These are phyloP conservation scores for Zygotorulaspora chibaensis DNA, from an alignment of 805 yeast species.

Conservation along the genomic window DNA sequence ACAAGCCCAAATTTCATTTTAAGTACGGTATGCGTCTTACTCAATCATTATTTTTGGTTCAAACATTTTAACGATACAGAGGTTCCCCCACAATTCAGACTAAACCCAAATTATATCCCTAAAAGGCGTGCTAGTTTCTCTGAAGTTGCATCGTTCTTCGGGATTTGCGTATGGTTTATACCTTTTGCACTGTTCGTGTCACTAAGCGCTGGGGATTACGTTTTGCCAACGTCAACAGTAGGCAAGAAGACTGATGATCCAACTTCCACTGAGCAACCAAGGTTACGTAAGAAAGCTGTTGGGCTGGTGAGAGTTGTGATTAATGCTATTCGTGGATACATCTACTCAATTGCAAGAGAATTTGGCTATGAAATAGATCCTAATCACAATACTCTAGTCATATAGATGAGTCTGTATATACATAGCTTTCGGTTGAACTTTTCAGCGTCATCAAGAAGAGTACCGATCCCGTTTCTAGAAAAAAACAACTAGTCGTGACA, in stretches of 20 bases:
- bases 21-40: slow-evolving; percentile 66
- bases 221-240: slow-evolving; percentile 54
- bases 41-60: slow-evolving; percentile 90
- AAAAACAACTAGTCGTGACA: too few relatives aligned
- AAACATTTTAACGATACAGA: slow-evolving; percentile 64
- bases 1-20: slow-evolving; percentile 65
- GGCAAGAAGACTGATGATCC: slow-evolving; percentile 31
- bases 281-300: slow-evolving; percentile 42
- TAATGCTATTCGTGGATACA: slow-evolving; percentile 44
- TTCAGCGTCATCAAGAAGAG: not conserved
- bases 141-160: slow-evolving; percentile 94
- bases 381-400: slow-evolving; percentile 42
- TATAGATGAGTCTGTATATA: slow-evolving; percentile 1
- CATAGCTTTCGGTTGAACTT: not conserved
- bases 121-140: slow-evolving; percentile 75
- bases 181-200: slow-evolving; percentile 92
- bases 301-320: slow-evolving; percentile 70
- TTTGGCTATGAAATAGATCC: slow-evolving; percentile 65
- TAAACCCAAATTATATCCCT: slow-evolving; percentile 54
- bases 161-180: slow-evolving; percentile 86
- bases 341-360: slow-evolving; percentile 44
- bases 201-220: slow-evolving; percentile 85
- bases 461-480: too few relatives aligned
- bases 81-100: slow-evolving; percentile 63
- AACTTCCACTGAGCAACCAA: slow-evolving; percentile 34